Evolutionary conservation across 2,329 filamentous ascomycete genomes (phyloP).

Genomic region (Eutypella sp.): DNA sequence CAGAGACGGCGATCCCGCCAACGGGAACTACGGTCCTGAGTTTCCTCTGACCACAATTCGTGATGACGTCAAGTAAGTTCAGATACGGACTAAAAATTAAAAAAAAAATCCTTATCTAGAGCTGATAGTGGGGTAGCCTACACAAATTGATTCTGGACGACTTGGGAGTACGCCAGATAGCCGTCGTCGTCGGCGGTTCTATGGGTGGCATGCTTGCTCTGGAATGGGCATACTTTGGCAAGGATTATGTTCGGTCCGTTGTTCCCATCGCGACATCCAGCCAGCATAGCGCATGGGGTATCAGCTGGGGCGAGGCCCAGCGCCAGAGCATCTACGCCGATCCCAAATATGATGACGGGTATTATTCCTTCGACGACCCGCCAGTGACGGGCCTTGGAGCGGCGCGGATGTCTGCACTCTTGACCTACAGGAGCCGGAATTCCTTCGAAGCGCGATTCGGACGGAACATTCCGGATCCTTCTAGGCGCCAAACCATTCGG

Average conservation of each 20-base stretch:
- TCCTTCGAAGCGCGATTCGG: constrained; percentile 96
- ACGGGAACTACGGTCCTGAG: constrained; percentile 85
- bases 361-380: constrained; percentile 83
- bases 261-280: constrained; percentile 83
- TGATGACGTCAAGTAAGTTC: constrained; percentile 83
- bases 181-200: constrained; percentile 75
- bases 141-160: constrained; percentile 79
- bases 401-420: constrained; percentile 90
- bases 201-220: constrained; percentile 89
- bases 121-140: no score
- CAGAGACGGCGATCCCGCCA: constrained; percentile 70
- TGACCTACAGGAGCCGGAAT: constrained; percentile 94
- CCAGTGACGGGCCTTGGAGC: constrained; percentile 83
- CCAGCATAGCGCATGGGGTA: constrained; percentile 82
- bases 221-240: constrained; percentile 88
- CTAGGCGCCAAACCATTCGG: constrained; percentile 77
- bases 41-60: constrained; percentile 93
- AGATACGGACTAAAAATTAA: no score
- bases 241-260: constrained; percentile 73
- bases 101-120: no score
- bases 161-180: constrained; percentile 71
- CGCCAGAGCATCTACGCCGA: constrained; percentile 95
- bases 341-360: constrained; percentile 96
- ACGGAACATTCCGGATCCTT: constrained; percentile 82
- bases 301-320: constrained; percentile 86